Evolutionary conservation across 305 asterid species (phyloP).

Genomic region (Salvia sclarea): DNA sequence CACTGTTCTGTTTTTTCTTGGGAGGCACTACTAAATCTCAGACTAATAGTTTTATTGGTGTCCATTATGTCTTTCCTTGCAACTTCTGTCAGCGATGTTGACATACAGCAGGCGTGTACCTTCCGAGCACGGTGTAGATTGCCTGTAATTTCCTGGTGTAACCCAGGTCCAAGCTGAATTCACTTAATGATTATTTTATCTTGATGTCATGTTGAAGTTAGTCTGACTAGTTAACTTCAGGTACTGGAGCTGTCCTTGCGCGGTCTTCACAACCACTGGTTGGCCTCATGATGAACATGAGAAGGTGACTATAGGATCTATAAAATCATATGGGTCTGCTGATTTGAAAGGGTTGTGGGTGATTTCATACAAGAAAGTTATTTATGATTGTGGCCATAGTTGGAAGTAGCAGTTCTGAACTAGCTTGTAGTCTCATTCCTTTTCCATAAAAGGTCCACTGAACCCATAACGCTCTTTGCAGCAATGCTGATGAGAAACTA

Average conservation of each 20-base stretch:
- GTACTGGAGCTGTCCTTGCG: conserved; percentile 94
- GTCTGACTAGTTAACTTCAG: conserved; percentile 51
- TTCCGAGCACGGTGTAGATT: conserved; percentile 90
- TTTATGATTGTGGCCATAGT: conserved; percentile 18
- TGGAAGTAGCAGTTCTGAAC: conserved; percentile 15
- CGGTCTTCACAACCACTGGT: conserved; percentile 97
- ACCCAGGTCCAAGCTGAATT: conserved; percentile 58
- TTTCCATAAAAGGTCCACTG: conserved; percentile 21
- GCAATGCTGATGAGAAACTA: conserved; percentile 89
- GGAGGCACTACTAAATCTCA: conserved; percentile 27
- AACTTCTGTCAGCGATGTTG: conserved; percentile 67
- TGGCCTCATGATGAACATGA: conserved; percentile 98
- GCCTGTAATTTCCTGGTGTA: conserved; percentile 95
- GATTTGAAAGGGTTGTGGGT: conserved; percentile 15
- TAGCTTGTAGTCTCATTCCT: conserved; percentile 19
- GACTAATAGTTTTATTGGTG: conserved; percentile 31
- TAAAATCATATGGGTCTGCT: conserved; percentile 20
- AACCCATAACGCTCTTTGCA: conserved; percentile 44
- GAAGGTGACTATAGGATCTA: conserved; percentile 61
- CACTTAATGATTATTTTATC: conserved; percentile 24
- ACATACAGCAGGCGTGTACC: conserved; percentile 78
- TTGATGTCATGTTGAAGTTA: conserved; percentile 32
- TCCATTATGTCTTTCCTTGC: conserved; percentile 35
- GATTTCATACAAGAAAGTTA: conserved; percentile 15
- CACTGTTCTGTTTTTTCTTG: conserved; percentile 21